Evolutionary conservation across 2,329 filamentous ascomycete genomes (phyloP), one percentile per base, ranked within the genome.

Genomic region (Claviceps arundinis): DNA sequence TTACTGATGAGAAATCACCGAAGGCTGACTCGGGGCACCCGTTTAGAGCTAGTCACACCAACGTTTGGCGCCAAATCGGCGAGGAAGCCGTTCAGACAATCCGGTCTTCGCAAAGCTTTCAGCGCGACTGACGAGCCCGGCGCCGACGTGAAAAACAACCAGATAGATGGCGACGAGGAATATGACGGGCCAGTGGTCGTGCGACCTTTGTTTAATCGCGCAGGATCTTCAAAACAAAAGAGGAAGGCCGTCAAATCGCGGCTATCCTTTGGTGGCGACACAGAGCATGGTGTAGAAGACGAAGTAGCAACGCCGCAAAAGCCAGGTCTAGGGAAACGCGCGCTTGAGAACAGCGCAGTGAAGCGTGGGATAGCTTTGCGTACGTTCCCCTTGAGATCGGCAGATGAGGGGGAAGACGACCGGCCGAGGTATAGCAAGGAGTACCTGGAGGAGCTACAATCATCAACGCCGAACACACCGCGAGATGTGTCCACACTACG

Each of bases 341-440:
- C 81, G 1, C 66, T 83, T 2, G 84, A 89, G 62, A 84, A 81
- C 56, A 87, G 79, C 61, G 79, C 84, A 0, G 71, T 63, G 64
- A 85, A 69, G 56, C 81, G 79, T 56, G 72, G 68, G 22, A 59
- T 73, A 5, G 65, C 71, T 0, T 67, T 75, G 1, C 72, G 61
- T 67, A 60, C 70, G 55, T 66, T 87, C 0, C 80, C 80, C 0
- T 65, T 80, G 52, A 74, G 81, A 7, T 73, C 52, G 43, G 43
- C 47, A 40, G 70, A 73, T 5, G 76, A 81, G 14, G 69, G 68
- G 11, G 82, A 87, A 14, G 81, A 85, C 16, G 83, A 84, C 50
- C 74, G 85, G 40, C 89, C 89, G 0, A 85, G 73, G 54, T 97
- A 98, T 65, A 94, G 79, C 70, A 87, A 86, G 61, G 88, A 94